Conservation (phyloP, 108 stramenopile genomes). For the Fragilariopsis cylindrus region DNA sequence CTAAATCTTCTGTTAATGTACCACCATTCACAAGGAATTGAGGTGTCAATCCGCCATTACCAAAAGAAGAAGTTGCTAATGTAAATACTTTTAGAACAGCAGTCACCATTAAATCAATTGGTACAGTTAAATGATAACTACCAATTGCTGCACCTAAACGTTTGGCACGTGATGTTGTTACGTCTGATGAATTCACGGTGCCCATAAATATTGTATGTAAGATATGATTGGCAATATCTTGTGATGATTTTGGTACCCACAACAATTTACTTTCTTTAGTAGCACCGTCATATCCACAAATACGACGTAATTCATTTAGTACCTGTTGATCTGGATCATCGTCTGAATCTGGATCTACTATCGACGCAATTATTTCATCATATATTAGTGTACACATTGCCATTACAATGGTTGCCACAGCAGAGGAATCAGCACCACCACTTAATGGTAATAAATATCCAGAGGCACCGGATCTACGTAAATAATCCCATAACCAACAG, state of each 20-base stretch:
- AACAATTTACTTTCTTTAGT: constrained; percentile 18
- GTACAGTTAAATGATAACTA: constrained; percentile 88
- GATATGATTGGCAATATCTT: constrained; percentile 83
- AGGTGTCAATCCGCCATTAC: constrained; percentile 60
- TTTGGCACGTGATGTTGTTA: constrained; percentile 79
- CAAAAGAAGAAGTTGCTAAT: constrained; percentile 41
- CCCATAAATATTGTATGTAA: constrained; percentile 98
- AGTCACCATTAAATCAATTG: constrained; percentile 89
- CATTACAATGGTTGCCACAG: constrained; percentile 94
- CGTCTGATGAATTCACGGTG: constrained; percentile 85
- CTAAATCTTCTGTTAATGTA: constrained; percentile 91
- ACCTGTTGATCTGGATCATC: constrained; percentile 37
- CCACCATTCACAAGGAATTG: constrained; percentile 83
- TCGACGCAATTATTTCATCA: constrained; percentile 50
- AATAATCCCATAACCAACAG: constrained; percentile 99
- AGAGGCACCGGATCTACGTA: constrained; percentile 88
- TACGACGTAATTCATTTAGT: constrained; percentile 58
- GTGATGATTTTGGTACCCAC: constrained; percentile 79
- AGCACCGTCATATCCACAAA: constrained; percentile 44
- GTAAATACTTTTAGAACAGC: constrained; percentile 88
- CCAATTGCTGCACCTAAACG: constrained; percentile 88
- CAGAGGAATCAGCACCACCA: constrained; percentile 97
- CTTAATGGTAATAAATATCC: too few relatives aligned
- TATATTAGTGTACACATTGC: constrained; percentile 93
- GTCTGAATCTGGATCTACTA: constrained; percentile 29